These are phyloP conservation scores for Huntiella bhutanensis DNA, from an alignment of 2,329 filamentous ascomycete species.

Conservation along the genomic window DNA sequence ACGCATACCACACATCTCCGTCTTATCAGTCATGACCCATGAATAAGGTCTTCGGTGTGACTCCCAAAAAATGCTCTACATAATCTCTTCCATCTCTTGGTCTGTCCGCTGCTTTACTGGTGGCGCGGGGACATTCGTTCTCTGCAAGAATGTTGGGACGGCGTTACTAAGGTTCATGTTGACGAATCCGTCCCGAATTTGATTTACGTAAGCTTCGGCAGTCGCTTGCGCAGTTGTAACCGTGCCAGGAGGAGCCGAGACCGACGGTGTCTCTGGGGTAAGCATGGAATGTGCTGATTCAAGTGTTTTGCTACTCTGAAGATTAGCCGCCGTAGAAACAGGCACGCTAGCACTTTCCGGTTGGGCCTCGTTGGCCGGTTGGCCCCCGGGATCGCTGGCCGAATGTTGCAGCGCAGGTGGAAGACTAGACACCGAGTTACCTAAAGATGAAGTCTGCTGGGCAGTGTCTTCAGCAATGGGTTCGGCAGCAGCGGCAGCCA, in stretches of 20 bases:
- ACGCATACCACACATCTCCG: slow-evolving; percentile 11
- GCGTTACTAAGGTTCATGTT: slow-evolving; percentile 30
- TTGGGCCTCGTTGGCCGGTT: not conserved
- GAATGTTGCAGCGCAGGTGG: slow-evolving; percentile 15
- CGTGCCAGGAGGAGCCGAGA: not conserved
- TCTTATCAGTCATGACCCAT: slow-evolving; percentile 17
- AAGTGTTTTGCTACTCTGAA: slow-evolving; percentile 16
- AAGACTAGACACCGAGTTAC: slow-evolving; percentile 11
- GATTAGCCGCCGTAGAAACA: not conserved
- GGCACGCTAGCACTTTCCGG: not conserved
- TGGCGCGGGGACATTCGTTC: slow-evolving; percentile 3
- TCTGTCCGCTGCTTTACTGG: slow-evolving; percentile 18
- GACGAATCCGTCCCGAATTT: slow-evolving; percentile 28
- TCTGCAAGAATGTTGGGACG: slow-evolving; percentile 16
- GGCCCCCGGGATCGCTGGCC: slow-evolving; percentile 15
- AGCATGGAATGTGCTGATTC: slow-evolving; percentile 37
- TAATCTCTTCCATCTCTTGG: slow-evolving; percentile 28
- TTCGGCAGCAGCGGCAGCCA: not conserved
- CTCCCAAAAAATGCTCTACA: slow-evolving; percentile 25
- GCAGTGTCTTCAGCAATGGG: not conserved
- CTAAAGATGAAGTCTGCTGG: not conserved
- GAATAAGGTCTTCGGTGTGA: slow-evolving; percentile 18
- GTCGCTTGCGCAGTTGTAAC: not conserved
- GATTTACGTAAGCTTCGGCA: slow-evolving; percentile 1
- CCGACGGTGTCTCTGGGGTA: slow-evolving; percentile 18